A percentile compares a stretch with the other conserved stretches of the same genome.
Evolutionary conservation across 2,329 filamentous ascomycete genomes (phyloP).

Genomic region (Diaporthe amygdali): DNA sequence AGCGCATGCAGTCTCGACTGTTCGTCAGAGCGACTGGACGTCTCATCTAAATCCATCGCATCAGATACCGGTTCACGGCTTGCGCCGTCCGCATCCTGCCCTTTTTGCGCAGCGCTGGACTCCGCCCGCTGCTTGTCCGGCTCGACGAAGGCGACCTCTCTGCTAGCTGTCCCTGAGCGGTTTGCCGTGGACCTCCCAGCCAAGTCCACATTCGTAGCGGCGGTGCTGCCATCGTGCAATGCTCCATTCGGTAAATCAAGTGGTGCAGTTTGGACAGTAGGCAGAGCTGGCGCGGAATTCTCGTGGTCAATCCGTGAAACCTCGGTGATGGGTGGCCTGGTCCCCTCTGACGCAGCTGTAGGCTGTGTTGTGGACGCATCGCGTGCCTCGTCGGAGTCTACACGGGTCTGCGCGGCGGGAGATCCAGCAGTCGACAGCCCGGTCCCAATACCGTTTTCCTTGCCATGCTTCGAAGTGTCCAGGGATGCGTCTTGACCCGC

Average conservation of each 20-base stretch:
- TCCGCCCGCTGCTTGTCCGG: background rate
- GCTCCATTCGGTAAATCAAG: background rate
- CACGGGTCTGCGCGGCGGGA: background rate
- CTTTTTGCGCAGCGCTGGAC: background rate
- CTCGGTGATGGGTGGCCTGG: background rate
- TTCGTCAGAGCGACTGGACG: slow-evolving; percentile 36
- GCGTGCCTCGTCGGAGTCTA: background rate
- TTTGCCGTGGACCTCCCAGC: background rate
- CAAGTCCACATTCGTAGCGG: background rate
- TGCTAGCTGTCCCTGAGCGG: slow-evolving; percentile 3
- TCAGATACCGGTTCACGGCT: slow-evolving; percentile 28
- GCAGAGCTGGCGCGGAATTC: background rate
- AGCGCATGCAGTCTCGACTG: slow-evolving; percentile 35
- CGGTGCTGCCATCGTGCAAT: background rate
- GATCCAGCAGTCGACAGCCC: background rate
- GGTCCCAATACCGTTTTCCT: background rate
- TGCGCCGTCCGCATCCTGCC: slow-evolving; percentile 12
- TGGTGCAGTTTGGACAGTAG: background rate
- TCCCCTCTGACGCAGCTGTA: background rate
- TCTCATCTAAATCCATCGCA: slow-evolving; percentile 27
- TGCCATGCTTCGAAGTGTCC: background rate
- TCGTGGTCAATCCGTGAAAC: background rate
- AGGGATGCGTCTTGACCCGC: background rate
- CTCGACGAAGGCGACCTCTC: slow-evolving; percentile 21
- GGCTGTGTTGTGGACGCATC: slow-evolving; percentile 3